Percentiles rank a stretch among this genome's conserved stretches.
phyloP scores from a whole-genome alignment of 78 protist species.

The slime mould (Dictyostelium discoideum) region dicty_2.7 NC_007088.5:8049501-8050000 shows the following conservation, averaged over 20 bases:
- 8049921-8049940: neutral
- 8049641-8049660: no score
- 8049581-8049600: no score
- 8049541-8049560: no score
- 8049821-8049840: neutral
- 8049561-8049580: no score
- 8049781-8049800: slow-evolving; percentile 21
- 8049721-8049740: no score
- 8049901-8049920: neutral
- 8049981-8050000: neutral
- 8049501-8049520: no score
- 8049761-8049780: slow-evolving; percentile 7
- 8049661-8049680: no score
- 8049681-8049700: no score
- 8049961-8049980: slow-evolving; percentile 2
- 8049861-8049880: slow-evolving; percentile 16
- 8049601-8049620: no score
- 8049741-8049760: neutral
- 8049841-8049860: neutral
- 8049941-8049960: neutral
- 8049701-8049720: no score
- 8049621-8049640: no score
- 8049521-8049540: no score
- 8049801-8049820: slow-evolving; percentile 51
- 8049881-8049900: neutral